A percentile compares a stretch with the other conserved stretches of the same genome.
These are phyloP conservation scores for Ustanciosporium gigantosporum DNA, from an alignment of 1,284 basidiomycete species.

Conservation along the genomic window DNA sequence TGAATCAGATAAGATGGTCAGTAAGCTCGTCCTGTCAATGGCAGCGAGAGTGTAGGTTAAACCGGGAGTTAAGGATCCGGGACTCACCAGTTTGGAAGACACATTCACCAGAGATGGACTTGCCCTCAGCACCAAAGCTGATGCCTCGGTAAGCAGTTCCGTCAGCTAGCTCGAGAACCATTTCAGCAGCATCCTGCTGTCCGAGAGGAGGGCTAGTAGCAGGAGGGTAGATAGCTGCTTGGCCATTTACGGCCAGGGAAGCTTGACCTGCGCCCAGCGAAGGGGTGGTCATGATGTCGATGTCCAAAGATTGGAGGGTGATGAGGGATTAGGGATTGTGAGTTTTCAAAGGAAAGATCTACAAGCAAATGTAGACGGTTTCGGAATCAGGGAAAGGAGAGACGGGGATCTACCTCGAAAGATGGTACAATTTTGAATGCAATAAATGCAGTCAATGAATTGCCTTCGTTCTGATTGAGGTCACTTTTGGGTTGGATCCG, in stretches of 20 bases:
- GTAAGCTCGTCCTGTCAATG: too few species aligned
- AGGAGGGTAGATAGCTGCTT: conserved; percentile 25
- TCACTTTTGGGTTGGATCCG: conserved; percentile 30
- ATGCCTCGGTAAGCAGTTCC: conserved; percentile 85
- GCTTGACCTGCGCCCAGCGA: conserved; percentile 39
- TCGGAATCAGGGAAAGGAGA: conserved; percentile 1
- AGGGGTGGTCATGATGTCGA: conserved; percentile 38
- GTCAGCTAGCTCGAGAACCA: conserved; percentile 87
- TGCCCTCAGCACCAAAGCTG: conserved; percentile 88
- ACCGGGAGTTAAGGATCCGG: too few species aligned
- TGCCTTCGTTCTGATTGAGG: conserved; percentile 26
- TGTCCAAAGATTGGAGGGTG: not conserved
- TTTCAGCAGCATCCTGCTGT: conserved; percentile 49
- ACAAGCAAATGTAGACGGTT: too few species aligned
- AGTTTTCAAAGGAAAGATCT: too few species aligned
- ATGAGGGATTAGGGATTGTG: not conserved
- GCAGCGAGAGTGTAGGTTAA: too few species aligned
- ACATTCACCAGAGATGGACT: conserved; percentile 94
- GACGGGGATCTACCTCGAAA: conserved; percentile 33
- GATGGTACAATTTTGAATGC: conserved; percentile 4
- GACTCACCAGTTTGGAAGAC: conserved; percentile 97
- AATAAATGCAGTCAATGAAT: too few species aligned
- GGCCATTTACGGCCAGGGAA: conserved; percentile 22
- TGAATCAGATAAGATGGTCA: too few species aligned
- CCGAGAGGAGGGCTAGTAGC: conserved; percentile 40